Percentiles rank a stretch among this genome's conserved stretches.
Conservation (phyloP, 2,329 filamentous ascomycete genomes). For the Aspergillus viridinutans region DNA sequence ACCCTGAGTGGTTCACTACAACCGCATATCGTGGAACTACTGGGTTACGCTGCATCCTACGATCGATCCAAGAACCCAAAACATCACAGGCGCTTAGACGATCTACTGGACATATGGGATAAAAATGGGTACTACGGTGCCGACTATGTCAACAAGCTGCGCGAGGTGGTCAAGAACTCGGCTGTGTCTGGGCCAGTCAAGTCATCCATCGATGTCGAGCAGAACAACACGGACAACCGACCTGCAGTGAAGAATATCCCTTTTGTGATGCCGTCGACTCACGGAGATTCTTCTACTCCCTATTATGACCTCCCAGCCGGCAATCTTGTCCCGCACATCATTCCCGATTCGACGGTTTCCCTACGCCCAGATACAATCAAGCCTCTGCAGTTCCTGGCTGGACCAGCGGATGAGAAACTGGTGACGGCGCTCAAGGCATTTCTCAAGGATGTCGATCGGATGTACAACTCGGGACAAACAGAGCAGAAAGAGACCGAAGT, state of each 20-base stretch:
- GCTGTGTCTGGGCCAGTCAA: slow-evolving; percentile 29
- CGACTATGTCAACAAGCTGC: slow-evolving; percentile 55
- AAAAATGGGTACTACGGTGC: slow-evolving; percentile 58
- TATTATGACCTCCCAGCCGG: slow-evolving; percentile 82
- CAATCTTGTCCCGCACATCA: slow-evolving; percentile 74
- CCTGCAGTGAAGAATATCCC: slow-evolving; percentile 47
- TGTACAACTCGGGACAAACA: slow-evolving; percentile 56
- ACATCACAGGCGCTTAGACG: slow-evolving; percentile 60
- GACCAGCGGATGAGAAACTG: slow-evolving; percentile 64
- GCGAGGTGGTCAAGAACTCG: slow-evolving; percentile 51
- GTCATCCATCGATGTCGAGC: slow-evolving; percentile 24
- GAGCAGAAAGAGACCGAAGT: slow-evolving; percentile 47
- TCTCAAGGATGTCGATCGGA: slow-evolving; percentile 63
- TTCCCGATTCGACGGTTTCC: slow-evolving; percentile 68
- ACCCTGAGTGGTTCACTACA: slow-evolving; percentile 56
- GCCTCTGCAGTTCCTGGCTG: slow-evolving; percentile 65
- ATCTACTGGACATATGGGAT: slow-evolving; percentile 68
- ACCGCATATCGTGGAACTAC: slow-evolving; percentile 59
- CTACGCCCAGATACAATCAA: slow-evolving; percentile 69
- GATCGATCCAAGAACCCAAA: slow-evolving; percentile 59
- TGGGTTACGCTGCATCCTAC: slow-evolving; percentile 51
- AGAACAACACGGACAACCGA: slow-evolving; percentile 40
- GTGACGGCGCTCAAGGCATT: slow-evolving; percentile 66
- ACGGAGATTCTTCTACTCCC: slow-evolving; percentile 68
- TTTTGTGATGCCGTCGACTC: slow-evolving; percentile 68